Conservation (phyloP, 1,139 yeast genomes). For the Wickerhamomyces sp. region DNA sequence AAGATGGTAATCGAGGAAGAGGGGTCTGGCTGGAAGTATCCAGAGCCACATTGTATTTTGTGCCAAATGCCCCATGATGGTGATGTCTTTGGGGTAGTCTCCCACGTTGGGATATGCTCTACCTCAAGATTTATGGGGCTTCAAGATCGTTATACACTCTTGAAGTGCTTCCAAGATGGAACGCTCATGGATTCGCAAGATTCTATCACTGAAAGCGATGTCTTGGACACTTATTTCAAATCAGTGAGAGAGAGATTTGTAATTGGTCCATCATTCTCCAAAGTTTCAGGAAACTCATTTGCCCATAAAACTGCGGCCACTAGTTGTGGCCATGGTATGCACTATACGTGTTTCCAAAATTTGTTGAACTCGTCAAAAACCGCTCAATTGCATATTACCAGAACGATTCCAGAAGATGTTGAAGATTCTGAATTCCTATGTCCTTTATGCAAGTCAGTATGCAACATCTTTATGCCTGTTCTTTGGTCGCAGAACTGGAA, state of each 20-base stretch:
- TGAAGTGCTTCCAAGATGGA: slow-evolving; percentile 55
- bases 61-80: slow-evolving; percentile 79
- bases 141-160: slow-evolving; percentile 58
- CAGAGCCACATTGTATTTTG: slow-evolving; percentile 76
- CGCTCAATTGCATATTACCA: slow-evolving; percentile 67
- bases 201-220: slow-evolving; percentile 24
- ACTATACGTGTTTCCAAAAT: slow-evolving; percentile 67
- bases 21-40: slow-evolving; percentile 57
- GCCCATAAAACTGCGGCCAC: slow-evolving; percentile 50
- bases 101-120: slow-evolving; percentile 54
- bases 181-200: slow-evolving; percentile 43
- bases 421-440: slow-evolving; percentile 75
- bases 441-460: slow-evolving; percentile 85
- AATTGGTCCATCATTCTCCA: slow-evolving; percentile 70
- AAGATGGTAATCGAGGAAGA: slow-evolving; percentile 35
- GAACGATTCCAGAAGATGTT: slow-evolving; percentile 74
- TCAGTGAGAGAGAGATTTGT: slow-evolving; percentile 36
- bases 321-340: slow-evolving; percentile 96
- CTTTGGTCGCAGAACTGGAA: slow-evolving; percentile 18
- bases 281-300: slow-evolving; percentile 24
- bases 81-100: slow-evolving; percentile 73
- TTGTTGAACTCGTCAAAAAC: slow-evolving; percentile 49
- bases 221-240: slow-evolving; percentile 37
- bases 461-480: slow-evolving; percentile 74
- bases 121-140: slow-evolving; percentile 63